A percentile compares a stretch with the other conserved stretches of the same genome.
phyloP scores from a whole-genome alignment of 345 rosid species.

The Eucalyptus erythrocorys region DNA sequence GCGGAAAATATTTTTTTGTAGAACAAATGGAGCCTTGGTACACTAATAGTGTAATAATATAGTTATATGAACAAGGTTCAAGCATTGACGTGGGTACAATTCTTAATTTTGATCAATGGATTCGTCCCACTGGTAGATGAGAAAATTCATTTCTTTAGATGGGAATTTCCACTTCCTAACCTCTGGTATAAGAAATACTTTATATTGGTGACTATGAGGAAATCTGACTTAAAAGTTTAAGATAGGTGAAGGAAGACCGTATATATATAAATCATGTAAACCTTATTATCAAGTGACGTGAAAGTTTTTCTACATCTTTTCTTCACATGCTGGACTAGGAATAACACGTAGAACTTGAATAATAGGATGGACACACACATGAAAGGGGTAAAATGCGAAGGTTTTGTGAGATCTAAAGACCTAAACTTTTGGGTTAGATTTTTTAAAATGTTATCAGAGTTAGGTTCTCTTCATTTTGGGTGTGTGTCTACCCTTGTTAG shows the following conservation, averaged over 20 bases:
- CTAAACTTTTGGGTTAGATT: background rate
- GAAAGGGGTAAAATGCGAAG: background rate
- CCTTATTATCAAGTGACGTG: background rate
- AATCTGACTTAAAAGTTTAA: background rate
- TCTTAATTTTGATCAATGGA: background rate
- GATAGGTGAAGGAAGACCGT: rapidly evolving
- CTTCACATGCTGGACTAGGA: background rate
- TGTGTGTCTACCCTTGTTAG: rapidly evolving
- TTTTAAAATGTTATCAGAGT: background rate
- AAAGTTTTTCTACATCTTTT: rapidly evolving
- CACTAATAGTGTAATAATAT: background rate
- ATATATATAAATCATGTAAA: background rate
- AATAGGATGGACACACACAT: background rate
- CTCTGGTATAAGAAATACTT: background rate
- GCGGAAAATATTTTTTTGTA: too few relatives aligned
- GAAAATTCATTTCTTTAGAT: background rate
- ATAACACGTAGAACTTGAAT: background rate
- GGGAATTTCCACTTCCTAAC: background rate
- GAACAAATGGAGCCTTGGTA: too few relatives aligned
- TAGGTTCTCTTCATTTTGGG: rapidly evolving
- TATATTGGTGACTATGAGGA: background rate
- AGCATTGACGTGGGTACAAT: background rate
- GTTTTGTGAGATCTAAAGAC: background rate
- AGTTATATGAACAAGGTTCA: background rate
- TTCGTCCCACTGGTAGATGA: background rate